Evolutionary conservation across 495 filamentous ascomycete species (phyloP), one percentile per base, ranked within the genome.

Genomic region (Lasiosphaeris hirsuta): DNA sequence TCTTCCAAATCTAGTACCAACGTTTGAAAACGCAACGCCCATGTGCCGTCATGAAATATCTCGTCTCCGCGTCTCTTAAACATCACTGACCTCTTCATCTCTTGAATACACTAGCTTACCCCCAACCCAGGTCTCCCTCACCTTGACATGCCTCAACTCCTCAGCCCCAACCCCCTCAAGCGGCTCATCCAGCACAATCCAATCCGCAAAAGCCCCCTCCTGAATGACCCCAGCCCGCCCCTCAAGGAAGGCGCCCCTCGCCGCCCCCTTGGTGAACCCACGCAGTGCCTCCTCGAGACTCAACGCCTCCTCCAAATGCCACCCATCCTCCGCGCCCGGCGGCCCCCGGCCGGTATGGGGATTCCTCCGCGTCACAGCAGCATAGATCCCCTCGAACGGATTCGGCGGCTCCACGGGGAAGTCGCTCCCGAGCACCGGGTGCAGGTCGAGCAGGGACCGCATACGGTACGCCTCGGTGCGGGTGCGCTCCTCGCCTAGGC

Each of bases 341-440:
- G 72, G 69, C 5, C 77, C 78, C 10, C 58, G 57, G 9, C 77
- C 79, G 0, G 81, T 84, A 2, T 74, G 69, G 17, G 81, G 81
- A 45, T 69, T 75, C 10, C 74, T 75, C 17, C 84, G 70, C 10
- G 78, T 78, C 1, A 84, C 75, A 1, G 85, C 85, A 0, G 84
- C 84, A 56, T 84, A 86, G 14, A 88, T 79, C 7, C 84, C 85
- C 40, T 80, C 77, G 37, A 82, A 83, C 10, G 82, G 77, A 51
- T 80, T 75, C 0, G 83, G 77, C 4, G 83, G 83, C 59, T 87
- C 84, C 9, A 88, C 83, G 14, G 85, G 85, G 58, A 88, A 88
- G 58, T 88, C 85, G 17, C 76, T 81, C 4, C 85, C 85, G 4
- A 88, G 67, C 4, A 86, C 70, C 1, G 79, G 76, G 2, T 64